Evolutionary conservation across 768 basidiomycete species (phyloP).

Genomic region (Tylopilus subfusipes): DNA sequence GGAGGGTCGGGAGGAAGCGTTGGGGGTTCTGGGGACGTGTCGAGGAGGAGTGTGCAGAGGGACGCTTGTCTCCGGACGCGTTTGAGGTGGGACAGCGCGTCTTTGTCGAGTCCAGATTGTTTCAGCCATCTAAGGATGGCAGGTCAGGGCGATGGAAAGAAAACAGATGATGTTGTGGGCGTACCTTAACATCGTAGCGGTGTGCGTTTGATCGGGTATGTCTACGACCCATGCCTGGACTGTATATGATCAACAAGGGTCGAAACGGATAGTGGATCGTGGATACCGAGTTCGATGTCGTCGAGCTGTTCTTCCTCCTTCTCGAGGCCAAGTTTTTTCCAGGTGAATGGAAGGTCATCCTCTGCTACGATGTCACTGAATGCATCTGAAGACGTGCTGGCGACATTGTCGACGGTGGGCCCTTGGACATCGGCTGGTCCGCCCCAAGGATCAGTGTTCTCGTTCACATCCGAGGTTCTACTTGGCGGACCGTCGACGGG

Average conservation of each 20-base stretch:
- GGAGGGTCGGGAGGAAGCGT: conserved; percentile 45
- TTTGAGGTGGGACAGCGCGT: conserved; percentile 70
- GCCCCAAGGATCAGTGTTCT: conserved; percentile 4
- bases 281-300: conserved; percentile 41
- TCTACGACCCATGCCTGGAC: conserved; percentile 79
- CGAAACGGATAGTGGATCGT: not conserved
- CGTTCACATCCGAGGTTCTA: not conserved
- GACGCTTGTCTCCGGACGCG: conserved; percentile 58
- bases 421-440: conserved; percentile 7
- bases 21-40: conserved; percentile 40
- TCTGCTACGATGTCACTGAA: conserved; percentile 51
- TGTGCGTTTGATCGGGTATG: conserved; percentile 57
- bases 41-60: conserved; percentile 55
- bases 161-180: conserved; percentile 4
- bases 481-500: conserved; percentile 29
- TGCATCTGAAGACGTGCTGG: conserved; percentile 7
- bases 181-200: conserved; percentile 62
- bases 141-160: not conserved
- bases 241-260: conserved; percentile 24
- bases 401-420: not conserved
- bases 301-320: conserved; percentile 58
- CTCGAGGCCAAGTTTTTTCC: conserved; percentile 55
- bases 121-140: conserved; percentile 60
- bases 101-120: conserved; percentile 53
- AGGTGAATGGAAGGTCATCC: conserved; percentile 61